Evolutionary conservation across 2,329 filamentous ascomycete genomes (phyloP).

Genomic region (Colletotrichum neosansevieriae): DNA sequence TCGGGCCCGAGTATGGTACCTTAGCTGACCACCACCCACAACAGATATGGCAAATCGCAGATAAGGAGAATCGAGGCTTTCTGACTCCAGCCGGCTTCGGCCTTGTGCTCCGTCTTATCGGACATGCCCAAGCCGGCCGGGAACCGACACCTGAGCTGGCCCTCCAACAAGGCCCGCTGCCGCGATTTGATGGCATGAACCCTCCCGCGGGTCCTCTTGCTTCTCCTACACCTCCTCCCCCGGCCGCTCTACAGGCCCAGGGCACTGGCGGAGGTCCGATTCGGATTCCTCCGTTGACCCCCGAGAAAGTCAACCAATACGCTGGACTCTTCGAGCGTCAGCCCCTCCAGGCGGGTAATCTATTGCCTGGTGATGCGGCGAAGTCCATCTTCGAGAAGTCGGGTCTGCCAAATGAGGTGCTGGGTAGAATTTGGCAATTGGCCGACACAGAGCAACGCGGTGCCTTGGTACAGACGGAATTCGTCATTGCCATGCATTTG

Average conservation of each 20-base stretch:
- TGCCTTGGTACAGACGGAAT: constrained; percentile 87
- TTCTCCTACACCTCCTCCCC: constrained; percentile 61
- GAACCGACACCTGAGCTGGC: constrained; percentile 86
- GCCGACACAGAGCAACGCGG: constrained; percentile 95
- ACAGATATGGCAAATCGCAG: constrained; percentile 99
- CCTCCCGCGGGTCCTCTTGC: constrained; percentile 44
- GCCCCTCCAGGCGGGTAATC: constrained; percentile 75
- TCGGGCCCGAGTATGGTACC: neutral
- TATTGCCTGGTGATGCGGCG: constrained; percentile 86
- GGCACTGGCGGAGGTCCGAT: constrained; percentile 75
- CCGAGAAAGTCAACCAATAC: constrained; percentile 92
- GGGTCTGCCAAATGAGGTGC: constrained; percentile 85
- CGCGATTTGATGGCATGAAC: constrained; percentile 85
- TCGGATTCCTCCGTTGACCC: constrained; percentile 87
- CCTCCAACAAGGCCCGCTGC: constrained; percentile 86
- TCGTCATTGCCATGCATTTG: constrained; percentile 98
- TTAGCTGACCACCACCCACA: constrained; percentile 10
- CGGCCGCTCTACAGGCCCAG: constrained; percentile 65
- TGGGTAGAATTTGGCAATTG: constrained; percentile 96
- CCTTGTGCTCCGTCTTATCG: constrained; percentile 92
- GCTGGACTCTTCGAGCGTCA: constrained; percentile 91
- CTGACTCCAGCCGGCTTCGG: constrained; percentile 94
- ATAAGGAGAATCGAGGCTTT: constrained; percentile 95
- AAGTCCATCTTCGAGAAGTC: constrained; percentile 97
- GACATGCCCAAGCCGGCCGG: constrained; percentile 90